These are phyloP conservation scores for Metarhizium humberi DNA, from an alignment of 2,329 filamentous ascomycete species.

Conservation along the genomic window DNA sequence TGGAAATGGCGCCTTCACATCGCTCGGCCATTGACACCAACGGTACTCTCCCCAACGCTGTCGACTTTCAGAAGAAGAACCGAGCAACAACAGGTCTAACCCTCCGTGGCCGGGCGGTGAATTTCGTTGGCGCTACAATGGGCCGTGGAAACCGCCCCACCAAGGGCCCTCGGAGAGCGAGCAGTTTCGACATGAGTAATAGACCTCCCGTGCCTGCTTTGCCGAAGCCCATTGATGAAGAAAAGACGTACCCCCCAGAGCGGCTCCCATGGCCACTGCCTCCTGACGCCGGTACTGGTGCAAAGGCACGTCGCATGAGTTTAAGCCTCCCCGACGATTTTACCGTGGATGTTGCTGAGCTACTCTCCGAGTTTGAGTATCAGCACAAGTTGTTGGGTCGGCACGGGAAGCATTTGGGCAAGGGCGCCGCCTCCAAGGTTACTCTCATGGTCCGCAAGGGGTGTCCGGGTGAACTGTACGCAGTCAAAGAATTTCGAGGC, in stretches of 20 bases:
- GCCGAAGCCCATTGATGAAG: conserved; percentile 11
- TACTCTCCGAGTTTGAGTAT: conserved; percentile 62
- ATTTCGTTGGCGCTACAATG: conserved; percentile 30
- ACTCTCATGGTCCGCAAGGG: conserved; percentile 70
- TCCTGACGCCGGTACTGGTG: conserved; percentile 61
- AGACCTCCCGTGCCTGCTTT: conserved; percentile 15
- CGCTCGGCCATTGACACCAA: conserved; percentile 12
- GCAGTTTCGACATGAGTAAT: conserved; percentile 37
- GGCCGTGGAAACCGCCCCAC: conserved; percentile 15
- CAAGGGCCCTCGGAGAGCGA: conserved; percentile 28
- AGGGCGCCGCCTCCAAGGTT: conserved; percentile 75
- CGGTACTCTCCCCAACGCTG: conserved; percentile 28
- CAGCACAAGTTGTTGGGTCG: conserved; percentile 61
- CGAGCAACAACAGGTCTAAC: conserved; percentile 41
- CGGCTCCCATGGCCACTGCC: conserved; percentile 49
- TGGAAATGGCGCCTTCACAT: conserved; percentile 29
- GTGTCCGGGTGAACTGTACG: conserved; percentile 56
- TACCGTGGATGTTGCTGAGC: conserved; percentile 58
- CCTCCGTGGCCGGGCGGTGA: conserved; percentile 37
- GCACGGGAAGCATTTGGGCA: conserved; percentile 67
- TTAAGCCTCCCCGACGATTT: conserved; percentile 66
- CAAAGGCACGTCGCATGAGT: conserved; percentile 72
- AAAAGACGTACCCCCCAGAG: conserved; percentile 26
- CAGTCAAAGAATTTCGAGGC: conserved; percentile 79
- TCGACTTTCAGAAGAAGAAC: conserved; percentile 41